Base-by-base conservation (phyloP, 352 stramenopile genomes). In the Pythium aristosporum region DNA sequence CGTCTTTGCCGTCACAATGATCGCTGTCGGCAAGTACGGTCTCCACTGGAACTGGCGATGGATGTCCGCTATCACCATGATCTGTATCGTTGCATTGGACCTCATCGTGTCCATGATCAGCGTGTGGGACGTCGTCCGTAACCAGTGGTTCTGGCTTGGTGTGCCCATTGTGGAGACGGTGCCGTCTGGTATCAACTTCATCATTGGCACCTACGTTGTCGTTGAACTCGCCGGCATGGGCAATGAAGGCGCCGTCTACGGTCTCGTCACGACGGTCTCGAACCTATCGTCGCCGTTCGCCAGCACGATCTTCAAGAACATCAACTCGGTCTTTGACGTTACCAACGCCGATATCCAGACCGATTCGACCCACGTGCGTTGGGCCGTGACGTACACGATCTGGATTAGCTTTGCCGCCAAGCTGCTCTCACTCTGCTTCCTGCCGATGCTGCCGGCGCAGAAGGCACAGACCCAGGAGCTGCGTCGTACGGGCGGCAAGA, bases 211-310 rank as follows among this genome's bases (percentile, higher is more conserved):
- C n/a, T n/a, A n/a, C n/a, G n/a, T n/a, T n/a, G n/a, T n/a, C n/a
- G n/a, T n/a, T n/a, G n/a, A n/a, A n/a, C 59, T 56, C 71, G 16
- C 57, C 7, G 63, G 61, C 39, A 49, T 61, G 55, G 61, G 61
- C 21, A 67, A 68, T 47, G 65, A 72, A 57, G 65, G 65, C 34
- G 61, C 65, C 1, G 58, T 65, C 1, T 72, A 72, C 32, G 66
- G 66, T 21, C 50, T 72, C 25, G 25, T 72, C 18, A 72, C 66
- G 34, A 72, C 66, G 16, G 46, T 69, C 23, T 48, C 32, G 36
- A 72, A 72, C 55, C 54, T 72, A 1, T 60, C 67, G n/a, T 51
- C 41, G n/a, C 51, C 62, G 20, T 71, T 76, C 51, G 28, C 52
- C 5, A 64, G 43, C 25, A 73, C 53, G 32, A 68, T 64, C 48